phyloP scores from a whole-genome alignment of 176 grass and related monocot genomes.

The Musa schizocarpa region DNA sequence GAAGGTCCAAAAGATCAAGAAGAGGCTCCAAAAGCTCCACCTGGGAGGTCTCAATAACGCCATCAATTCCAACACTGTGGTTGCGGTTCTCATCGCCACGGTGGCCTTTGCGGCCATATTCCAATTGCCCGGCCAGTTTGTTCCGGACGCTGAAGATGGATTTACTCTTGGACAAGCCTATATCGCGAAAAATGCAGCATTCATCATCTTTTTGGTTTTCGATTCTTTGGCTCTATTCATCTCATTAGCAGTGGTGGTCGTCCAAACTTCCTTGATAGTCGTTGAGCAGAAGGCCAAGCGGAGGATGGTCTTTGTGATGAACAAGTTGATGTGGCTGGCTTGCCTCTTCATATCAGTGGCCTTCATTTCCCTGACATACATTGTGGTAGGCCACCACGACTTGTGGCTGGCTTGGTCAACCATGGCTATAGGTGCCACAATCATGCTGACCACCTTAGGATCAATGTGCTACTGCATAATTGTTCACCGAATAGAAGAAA shows the following conservation, averaged over 20 bases:
- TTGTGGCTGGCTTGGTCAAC: slow-evolving; percentile 5
- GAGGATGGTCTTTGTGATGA: slow-evolving; percentile 14
- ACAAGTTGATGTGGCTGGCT: slow-evolving; percentile 8
- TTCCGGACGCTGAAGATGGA: not conserved
- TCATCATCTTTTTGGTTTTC: slow-evolving; percentile 10
- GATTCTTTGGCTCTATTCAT: slow-evolving; percentile 9
- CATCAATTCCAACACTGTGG: slow-evolving; percentile 7
- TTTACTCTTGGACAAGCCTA: slow-evolving; percentile 2
- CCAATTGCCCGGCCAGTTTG: slow-evolving; percentile 2
- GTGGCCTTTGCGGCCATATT: slow-evolving; percentile 10
- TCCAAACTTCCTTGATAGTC: slow-evolving; percentile 7
- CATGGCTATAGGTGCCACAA: slow-evolving; percentile 3
- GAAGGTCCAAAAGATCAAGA: slow-evolving; percentile 8
- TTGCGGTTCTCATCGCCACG: not conserved
- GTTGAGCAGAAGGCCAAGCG: slow-evolving; percentile 1
- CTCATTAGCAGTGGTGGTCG: slow-evolving; percentile 3
- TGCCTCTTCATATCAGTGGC: slow-evolving; percentile 1
- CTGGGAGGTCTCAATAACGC: slow-evolving; percentile 8
- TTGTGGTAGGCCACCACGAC: not conserved
- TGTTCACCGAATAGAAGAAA: slow-evolving; percentile 4
- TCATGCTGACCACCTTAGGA: slow-evolving; percentile 8
- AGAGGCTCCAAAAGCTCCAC: slow-evolving; percentile 2
- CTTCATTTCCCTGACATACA: slow-evolving; percentile 5
- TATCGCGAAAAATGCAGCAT: slow-evolving; percentile 4
- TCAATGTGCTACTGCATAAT: slow-evolving; percentile 3